These are phyloP conservation scores for Wallacemonas sp. DNA, from an alignment of 208 protist genomes.

Conservation along the genomic window DNA sequence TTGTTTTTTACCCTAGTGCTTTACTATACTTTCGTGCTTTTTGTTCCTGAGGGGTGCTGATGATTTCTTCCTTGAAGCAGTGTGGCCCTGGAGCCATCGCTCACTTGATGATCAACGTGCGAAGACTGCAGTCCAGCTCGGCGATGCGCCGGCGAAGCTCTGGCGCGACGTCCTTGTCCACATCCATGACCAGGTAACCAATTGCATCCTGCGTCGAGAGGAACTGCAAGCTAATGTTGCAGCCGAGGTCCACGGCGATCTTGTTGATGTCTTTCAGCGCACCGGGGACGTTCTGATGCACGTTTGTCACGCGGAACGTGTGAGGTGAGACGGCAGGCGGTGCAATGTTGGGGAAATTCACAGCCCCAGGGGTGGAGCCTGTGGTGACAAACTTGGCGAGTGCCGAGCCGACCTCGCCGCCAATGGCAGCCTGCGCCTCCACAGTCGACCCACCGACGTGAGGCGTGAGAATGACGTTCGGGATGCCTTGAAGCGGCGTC, in stretches of 20 bases:
- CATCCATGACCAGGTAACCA: slow-evolving; percentile 83
- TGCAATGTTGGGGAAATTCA: slow-evolving; percentile 93
- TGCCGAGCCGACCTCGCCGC: slow-evolving; percentile 83
- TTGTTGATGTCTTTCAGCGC: slow-evolving; percentile 89
- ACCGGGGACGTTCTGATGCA: slow-evolving; percentile 92
- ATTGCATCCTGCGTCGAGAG: slow-evolving; percentile 67
- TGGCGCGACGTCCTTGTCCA: slow-evolving; percentile 55
- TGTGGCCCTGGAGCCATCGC: no score
- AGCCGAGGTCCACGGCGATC: slow-evolving; percentile 80
- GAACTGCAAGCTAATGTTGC: slow-evolving; percentile 85
- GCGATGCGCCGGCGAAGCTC: slow-evolving; percentile 53
- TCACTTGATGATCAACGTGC: slow-evolving; percentile 55
- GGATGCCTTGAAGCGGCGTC: slow-evolving; percentile 77
- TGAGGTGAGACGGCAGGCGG: slow-evolving; percentile 40
- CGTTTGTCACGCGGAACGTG: slow-evolving; percentile 86
- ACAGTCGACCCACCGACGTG: slow-evolving; percentile 94
- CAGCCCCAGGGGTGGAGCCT: slow-evolving; percentile 78
- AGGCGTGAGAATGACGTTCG: slow-evolving; percentile 95
- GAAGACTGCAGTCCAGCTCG: slow-evolving; percentile 51
- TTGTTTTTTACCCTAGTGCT: no score
- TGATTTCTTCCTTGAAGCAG: no score
- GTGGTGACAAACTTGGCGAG: slow-evolving; percentile 86
- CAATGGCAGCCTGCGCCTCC: slow-evolving; percentile 93
- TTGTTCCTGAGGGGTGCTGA: no score
- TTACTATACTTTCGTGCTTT: no score